Evolutionary conservation across 2,329 filamentous ascomycete species (phyloP).

Genomic region (Colletotrichum noveboracense): DNA sequence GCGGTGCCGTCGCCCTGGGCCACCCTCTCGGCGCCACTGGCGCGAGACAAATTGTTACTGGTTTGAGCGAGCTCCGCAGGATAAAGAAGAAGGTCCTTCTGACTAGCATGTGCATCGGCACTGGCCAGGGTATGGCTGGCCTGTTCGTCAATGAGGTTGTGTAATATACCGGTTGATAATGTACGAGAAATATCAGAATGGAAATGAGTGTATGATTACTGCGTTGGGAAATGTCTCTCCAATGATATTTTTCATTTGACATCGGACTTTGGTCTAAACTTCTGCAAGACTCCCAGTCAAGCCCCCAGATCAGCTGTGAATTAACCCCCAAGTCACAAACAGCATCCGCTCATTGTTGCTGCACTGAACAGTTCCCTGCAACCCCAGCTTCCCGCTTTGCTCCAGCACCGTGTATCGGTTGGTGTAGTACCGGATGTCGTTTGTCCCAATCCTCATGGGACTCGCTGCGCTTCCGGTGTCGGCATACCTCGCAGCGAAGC

Average conservation of each 20-base stretch:
- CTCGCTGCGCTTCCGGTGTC: neutral
- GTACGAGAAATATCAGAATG: constrained; percentile 1
- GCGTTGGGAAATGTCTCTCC: neutral
- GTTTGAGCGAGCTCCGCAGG: constrained; percentile 82
- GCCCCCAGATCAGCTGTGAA: neutral
- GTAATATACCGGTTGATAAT: neutral
- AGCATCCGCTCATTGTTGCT: constrained; percentile 7
- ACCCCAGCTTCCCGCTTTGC: constrained; percentile 6
- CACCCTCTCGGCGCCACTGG: constrained; percentile 85
- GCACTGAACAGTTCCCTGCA: constrained; percentile 15
- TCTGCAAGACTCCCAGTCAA: neutral
- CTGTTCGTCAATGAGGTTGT: constrained; percentile 65
- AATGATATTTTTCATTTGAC: neutral
- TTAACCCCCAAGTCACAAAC: constrained; percentile 13
- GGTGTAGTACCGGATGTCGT: constrained; percentile 20
- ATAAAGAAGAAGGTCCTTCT: constrained; percentile 89
- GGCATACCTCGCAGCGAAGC: constrained; percentile 11
- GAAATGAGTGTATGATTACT: neutral
- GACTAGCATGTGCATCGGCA: constrained; percentile 87
- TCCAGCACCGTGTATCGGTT: neutral
- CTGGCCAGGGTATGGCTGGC: constrained; percentile 72
- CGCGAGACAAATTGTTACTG: constrained; percentile 84
- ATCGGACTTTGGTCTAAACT: neutral
- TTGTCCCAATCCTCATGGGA: constrained; percentile 17
- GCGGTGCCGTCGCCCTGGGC: constrained; percentile 83